Evolutionary conservation across 2,329 filamentous ascomycete genomes (phyloP), one percentile per base, ranked within the genome.

Genomic region (Penicillium sp.): DNA sequence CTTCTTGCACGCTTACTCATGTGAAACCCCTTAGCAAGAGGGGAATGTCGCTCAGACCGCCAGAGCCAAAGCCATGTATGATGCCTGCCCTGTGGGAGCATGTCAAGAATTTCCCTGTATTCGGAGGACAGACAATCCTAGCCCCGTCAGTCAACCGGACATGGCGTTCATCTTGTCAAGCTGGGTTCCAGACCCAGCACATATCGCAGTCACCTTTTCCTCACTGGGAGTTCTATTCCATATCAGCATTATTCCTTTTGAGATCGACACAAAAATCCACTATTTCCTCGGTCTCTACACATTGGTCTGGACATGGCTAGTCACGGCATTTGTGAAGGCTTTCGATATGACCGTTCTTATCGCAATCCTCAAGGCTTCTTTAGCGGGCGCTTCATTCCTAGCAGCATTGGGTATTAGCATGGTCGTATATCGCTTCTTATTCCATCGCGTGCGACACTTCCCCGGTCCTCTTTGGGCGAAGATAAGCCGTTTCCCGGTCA

Each of bases 401-500:
- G 33, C 16, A 16, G 48, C 41, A 5, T 10, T 55, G 1, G 33
- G 13, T n/a, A 16, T 35, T 24, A 55, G 48, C 24, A 58, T 51
- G 21, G 13, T 44, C 6, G 13, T 59, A 4, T 62, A 63, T 35
- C 55, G 62, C 2, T 26, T 53, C 5, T 63, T 64, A n/a, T 64
- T 63, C 43, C 63, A 66, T 54, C 57, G 58, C 19, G 53, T 66
- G 19, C 49, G 48, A n/a, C 45, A 29, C 8, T 58, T 66, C 35
- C 63, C 62, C 1, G 63, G 63, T 1, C 63, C 57, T 2, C 16
- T 52, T 24, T 52, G 31, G 3, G 59, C 61, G 16, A 55, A 56
- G 29, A 21, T 74, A 8, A 66, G 64, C 13, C 66, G 66, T 1
- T 68, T 74, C 14, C 68, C 69, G 24, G 63, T 39, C n/a, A 19